Evolutionary conservation across 2,329 filamentous ascomycete genomes (phyloP).

Genomic region (Aspergillus sp.): DNA sequence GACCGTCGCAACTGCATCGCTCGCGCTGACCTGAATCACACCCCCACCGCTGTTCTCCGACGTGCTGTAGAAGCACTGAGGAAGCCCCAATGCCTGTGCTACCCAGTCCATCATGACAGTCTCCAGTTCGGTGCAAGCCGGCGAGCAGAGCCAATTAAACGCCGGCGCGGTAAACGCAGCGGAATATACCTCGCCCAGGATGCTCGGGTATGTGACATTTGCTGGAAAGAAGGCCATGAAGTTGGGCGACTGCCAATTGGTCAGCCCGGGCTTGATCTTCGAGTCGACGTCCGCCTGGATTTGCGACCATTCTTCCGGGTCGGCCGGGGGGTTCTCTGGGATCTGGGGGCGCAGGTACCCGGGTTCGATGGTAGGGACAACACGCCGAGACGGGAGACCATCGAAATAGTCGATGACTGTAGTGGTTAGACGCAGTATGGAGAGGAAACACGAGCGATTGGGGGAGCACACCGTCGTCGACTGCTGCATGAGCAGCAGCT

Average conservation of each 20-base stretch:
- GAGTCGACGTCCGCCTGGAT: conserved; percentile 77
- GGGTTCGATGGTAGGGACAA: conserved; percentile 68
- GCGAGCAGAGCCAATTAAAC: conserved; percentile 96
- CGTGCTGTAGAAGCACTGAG: conserved; percentile 62
- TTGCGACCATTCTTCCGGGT: conserved; percentile 61
- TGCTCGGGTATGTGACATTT: conserved; percentile 67
- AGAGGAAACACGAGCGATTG: too few relatives aligned
- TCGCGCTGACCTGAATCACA: conserved; percentile 88
- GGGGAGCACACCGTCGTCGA: conserved; percentile 63
- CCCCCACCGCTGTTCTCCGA: conserved; percentile 62
- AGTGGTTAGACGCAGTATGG: conserved; percentile 3
- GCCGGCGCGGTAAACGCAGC: conserved; percentile 80
- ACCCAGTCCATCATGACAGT: conserved; percentile 91
- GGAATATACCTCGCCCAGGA: conserved; percentile 87
- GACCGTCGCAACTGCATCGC: conserved; percentile 75
- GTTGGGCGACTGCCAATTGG: conserved; percentile 88
- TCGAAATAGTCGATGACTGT: conserved; percentile 78
- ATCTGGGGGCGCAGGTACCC: conserved; percentile 78
- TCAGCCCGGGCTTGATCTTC: conserved; percentile 84
- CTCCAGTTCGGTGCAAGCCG: conserved; percentile 86
- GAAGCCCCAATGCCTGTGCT: conserved; percentile 63
- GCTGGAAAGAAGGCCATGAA: conserved; percentile 96
- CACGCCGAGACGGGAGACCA: conserved; percentile 57
- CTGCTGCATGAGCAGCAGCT: conserved; percentile 63
- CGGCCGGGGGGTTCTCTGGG: conserved; percentile 55